phyloP scores from a whole-genome alignment of 371 early-diverging fungal genomes.

The Lichtheimia corymbifera region DNA sequence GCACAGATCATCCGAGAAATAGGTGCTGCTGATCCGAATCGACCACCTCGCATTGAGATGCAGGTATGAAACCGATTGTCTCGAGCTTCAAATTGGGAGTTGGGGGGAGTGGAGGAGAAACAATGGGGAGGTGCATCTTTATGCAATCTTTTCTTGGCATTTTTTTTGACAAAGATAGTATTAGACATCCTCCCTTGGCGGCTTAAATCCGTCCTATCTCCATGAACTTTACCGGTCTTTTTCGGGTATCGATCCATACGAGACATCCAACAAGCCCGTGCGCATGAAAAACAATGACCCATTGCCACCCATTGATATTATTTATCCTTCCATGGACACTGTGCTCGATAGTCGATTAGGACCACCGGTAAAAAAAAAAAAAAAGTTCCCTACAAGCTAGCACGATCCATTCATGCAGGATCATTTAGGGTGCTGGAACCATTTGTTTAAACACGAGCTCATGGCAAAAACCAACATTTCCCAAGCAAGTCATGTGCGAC shows the following conservation, averaged over 20 bases:
- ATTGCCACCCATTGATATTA: slow-evolving; percentile 35
- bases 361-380: slow-evolving; percentile 23
- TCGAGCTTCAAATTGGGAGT: background rate
- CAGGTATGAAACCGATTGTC: slow-evolving; percentile 30
- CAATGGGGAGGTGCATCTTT: too few relatives aligned
- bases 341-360: slow-evolving; percentile 34
- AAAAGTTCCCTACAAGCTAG: too few relatives aligned
- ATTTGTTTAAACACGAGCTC: slow-evolving; percentile 34
- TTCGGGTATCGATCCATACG: slow-evolving; percentile 33
- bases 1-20: slow-evolving; percentile 29
- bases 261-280: slow-evolving; percentile 9
- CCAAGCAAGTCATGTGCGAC: slow-evolving; percentile 43
- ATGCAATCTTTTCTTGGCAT: background rate
- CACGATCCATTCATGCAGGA: too few relatives aligned
- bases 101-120: too few relatives aligned
- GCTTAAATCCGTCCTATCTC: slow-evolving; percentile 26
- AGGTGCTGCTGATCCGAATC: slow-evolving; percentile 17
- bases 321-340: slow-evolving; percentile 36
- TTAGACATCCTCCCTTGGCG: slow-evolving; percentile 49
- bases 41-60: slow-evolving; percentile 39
- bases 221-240: slow-evolving; percentile 43
- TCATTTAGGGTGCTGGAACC: slow-evolving; percentile 43
- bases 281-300: slow-evolving; percentile 14
- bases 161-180: background rate
- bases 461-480: slow-evolving; percentile 45